phyloP scores from a whole-genome alignment of 2,329 filamentous ascomycete species.

The Hypoxylon sp. region DNA sequence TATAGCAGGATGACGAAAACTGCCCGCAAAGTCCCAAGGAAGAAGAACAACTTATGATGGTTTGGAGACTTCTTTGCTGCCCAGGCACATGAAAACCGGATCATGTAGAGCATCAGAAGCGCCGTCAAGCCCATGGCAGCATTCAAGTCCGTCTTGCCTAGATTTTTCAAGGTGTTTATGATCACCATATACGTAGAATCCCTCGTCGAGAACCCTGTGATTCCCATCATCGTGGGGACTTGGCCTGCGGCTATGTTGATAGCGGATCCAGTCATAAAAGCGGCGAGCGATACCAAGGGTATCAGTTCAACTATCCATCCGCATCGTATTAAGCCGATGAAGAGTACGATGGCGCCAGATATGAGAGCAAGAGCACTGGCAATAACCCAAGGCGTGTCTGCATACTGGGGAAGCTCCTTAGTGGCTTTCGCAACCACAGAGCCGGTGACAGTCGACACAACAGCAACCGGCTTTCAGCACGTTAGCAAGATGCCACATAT shows the following conservation, averaged over 20 bases:
- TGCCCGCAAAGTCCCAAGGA: slow-evolving; percentile 88
- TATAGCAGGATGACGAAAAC: slow-evolving; percentile 93
- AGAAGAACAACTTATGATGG: slow-evolving; percentile 84
- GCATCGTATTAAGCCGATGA: slow-evolving; percentile 81
- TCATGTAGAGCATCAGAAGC: slow-evolving; percentile 79
- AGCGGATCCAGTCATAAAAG: slow-evolving; percentile 97
- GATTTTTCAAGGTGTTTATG: slow-evolving; percentile 82
- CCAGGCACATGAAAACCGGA: slow-evolving; percentile 74
- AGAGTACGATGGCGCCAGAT: slow-evolving; percentile 79
- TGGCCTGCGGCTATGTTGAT: slow-evolving; percentile 90
- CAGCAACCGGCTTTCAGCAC: slow-evolving; percentile 81
- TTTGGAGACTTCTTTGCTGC: slow-evolving; percentile 77
- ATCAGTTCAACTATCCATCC: slow-evolving; percentile 96
- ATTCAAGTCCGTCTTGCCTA: slow-evolving; percentile 77
- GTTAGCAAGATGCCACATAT: slow-evolving; percentile 16
- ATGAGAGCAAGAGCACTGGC: slow-evolving; percentile 85
- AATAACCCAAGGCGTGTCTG: slow-evolving; percentile 70
- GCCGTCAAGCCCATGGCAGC: slow-evolving; percentile 91
- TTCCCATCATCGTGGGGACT: slow-evolving; percentile 83
- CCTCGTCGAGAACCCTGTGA: slow-evolving; percentile 78
- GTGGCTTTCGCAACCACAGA: slow-evolving; percentile 78
- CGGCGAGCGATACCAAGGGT: slow-evolving; percentile 87
- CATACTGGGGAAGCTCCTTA: slow-evolving; percentile 64
- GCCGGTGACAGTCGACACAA: slow-evolving; percentile 92
- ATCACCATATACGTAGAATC: slow-evolving; percentile 85